Evolutionary conservation across 306 rosid species (phyloP).

Genomic region (Leucaena leucocephala): DNA sequence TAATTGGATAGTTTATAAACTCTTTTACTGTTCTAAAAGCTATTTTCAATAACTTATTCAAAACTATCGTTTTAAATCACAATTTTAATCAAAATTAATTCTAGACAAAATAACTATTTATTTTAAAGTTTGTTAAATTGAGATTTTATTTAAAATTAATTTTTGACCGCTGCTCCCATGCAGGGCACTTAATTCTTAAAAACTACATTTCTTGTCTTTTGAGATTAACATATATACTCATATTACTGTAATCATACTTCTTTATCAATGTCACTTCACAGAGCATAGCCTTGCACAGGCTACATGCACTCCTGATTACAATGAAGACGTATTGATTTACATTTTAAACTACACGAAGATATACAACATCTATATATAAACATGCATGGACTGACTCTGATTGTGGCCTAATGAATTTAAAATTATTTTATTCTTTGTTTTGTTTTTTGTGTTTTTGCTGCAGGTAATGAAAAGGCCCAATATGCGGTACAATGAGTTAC

Average conservation of each 20-base stretch:
- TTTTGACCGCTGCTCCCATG: too few relatives aligned
- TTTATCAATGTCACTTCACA: neutral
- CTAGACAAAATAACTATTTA: too few relatives aligned
- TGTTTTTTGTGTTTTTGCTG: neutral
- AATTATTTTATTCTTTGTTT: neutral
- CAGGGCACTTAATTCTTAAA: too few relatives aligned
- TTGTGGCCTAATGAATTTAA: neutral
- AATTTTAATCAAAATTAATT: too few relatives aligned
- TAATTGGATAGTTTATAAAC: too few relatives aligned
- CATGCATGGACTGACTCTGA: neutral
- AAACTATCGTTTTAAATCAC: too few relatives aligned
- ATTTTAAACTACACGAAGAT: neutral
- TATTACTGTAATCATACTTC: neutral
- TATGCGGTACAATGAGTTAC: too few relatives aligned
- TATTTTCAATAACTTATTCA: too few relatives aligned
- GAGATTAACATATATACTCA: neutral
- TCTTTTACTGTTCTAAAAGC: too few relatives aligned
- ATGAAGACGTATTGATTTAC: neutral
- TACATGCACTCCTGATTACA: neutral
- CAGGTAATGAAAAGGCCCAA: neutral
- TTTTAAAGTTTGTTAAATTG: too few relatives aligned
- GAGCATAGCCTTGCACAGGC: neutral
- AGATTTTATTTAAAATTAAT: too few relatives aligned
- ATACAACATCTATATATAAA: neutral
- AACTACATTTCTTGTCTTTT: neutral